Evolutionary conservation across 202 grass and related monocot genomes (phyloP), one percentile per base, ranked within the genome.

Genomic region (Brachypodium distachyon): DNA sequence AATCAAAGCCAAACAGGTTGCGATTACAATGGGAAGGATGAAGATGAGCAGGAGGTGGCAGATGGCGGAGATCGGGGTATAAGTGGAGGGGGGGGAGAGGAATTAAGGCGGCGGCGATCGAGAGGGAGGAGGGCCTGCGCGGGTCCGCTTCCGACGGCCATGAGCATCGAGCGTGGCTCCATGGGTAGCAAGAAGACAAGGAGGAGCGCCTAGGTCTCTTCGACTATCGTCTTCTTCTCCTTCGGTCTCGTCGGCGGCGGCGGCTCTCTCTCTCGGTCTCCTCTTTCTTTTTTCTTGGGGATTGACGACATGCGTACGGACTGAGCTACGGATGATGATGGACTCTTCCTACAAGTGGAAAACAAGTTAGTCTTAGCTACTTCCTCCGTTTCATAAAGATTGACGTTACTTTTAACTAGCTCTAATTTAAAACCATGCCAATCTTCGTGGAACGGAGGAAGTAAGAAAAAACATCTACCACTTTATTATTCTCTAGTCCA

Each of bases 91-190:
- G 4, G 25, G 22, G 4, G 42, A 33, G 23, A 26, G 21, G 53
- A 56, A 61, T n/a, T n/a, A n/a, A 61, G 32, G 43, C 65, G 64
- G 59, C 76, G 83, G 72, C 68, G 68, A 59, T 67, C 64, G 64
- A 67, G 64, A 67, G 63, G 34, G 9, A 12, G 12, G 53, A 36
- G 12, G 44, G 55, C 67, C 18, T 72, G 57, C 22, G 73, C 50
- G 38, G 72, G 60, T 64, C 27, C 68, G 68, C 53, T 36, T 14
- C 71, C 73, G 57, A 52, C 54, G 76, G 68, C 68, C 76, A 74
- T 85, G 59, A 77, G 76, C 65, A 69, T 69, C 65, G 65, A 40
- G 31, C 50, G 56, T 67, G 83, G 83, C 76, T 67, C 60, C 68
- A 37, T 46, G 46, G 56, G 60, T 22, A 54, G 55, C 17, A 54